phyloP scores from a whole-genome alignment of 371 early-diverging fungal genomes.

The Syncephalastrum monosporum region DNA sequence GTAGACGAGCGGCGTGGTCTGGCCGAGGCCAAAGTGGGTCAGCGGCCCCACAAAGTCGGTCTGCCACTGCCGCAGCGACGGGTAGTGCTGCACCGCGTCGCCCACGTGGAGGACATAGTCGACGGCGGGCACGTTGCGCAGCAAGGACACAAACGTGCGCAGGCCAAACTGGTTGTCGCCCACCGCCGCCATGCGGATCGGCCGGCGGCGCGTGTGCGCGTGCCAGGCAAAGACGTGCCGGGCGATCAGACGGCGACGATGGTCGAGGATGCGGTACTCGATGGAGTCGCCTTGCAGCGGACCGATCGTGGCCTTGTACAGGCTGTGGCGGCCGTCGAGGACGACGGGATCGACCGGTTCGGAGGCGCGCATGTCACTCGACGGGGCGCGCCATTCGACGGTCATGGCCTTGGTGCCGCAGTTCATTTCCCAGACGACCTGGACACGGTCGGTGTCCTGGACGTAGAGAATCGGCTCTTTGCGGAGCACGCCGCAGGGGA shows the following conservation, averaged over 20 bases:
- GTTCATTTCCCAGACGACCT: conserved; percentile 65
- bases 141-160: conserved; percentile 46
- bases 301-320: conserved; percentile 53
- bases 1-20: conserved; percentile 65
- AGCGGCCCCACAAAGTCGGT: conserved; percentile 70
- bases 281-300: conserved; percentile 38
- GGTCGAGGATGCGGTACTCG: conserved; percentile 28
- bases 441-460: conserved; percentile 47
- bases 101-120: conserved; percentile 66
- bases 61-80: conserved; percentile 68
- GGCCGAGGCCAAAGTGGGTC: conserved; percentile 52
- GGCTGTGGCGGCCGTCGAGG: conserved; percentile 48
- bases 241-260: conserved; percentile 25
- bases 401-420: conserved; percentile 45
- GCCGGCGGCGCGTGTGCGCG: conserved; percentile 16
- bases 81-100: conserved; percentile 64
- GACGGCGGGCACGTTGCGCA: conserved; percentile 34
- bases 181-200: conserved; percentile 57
- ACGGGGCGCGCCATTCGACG: conserved; percentile 29
- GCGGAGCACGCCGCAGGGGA: conserved; percentile 49
- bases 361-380: background rate
- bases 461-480: conserved; percentile 59
- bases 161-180: conserved; percentile 66
- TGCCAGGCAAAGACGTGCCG: conserved; percentile 33
- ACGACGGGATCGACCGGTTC: conserved; percentile 15